A percentile compares a stretch with the other conserved stretches of the same genome.
Evolutionary conservation across 352 stramenopile genomes (phyloP).

Genomic region (Pythium dissimile): DNA sequence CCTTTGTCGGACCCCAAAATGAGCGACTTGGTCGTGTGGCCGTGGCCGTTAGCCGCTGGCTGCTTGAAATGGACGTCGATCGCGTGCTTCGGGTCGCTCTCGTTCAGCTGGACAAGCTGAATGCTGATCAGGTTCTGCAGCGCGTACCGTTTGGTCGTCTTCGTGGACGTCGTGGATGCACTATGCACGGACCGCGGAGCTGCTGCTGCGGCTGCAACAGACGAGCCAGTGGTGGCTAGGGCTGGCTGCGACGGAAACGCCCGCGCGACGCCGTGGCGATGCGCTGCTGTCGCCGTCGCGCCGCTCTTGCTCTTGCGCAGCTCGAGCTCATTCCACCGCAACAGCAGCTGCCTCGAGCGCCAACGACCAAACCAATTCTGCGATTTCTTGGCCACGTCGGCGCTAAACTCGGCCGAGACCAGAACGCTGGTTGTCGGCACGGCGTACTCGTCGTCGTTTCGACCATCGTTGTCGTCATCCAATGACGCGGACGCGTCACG

Average conservation of each 20-base stretch:
- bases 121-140: slow-evolving; percentile 44
- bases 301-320: slow-evolving; percentile 30
- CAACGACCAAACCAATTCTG: slow-evolving; percentile 64
- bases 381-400: slow-evolving; percentile 62
- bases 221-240: not conserved
- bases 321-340: slow-evolving; percentile 56
- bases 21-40: slow-evolving; percentile 48
- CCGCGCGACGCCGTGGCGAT: slow-evolving; percentile 3
- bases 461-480: not conserved
- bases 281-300: slow-evolving; percentile 24
- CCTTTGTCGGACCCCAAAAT: slow-evolving; percentile 37
- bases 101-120: slow-evolving; percentile 47
- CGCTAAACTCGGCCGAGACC: slow-evolving; percentile 39
- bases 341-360: slow-evolving; percentile 38
- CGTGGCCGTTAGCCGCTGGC: slow-evolving; percentile 18
- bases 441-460: slow-evolving; percentile 9
- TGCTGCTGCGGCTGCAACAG: not conserved
- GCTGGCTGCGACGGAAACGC: slow-evolving; percentile 10
- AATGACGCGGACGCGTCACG: not conserved
- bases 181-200: not conserved
- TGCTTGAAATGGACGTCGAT: slow-evolving; percentile 58
- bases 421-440: slow-evolving; percentile 16
- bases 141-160: slow-evolving; percentile 30
- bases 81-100: slow-evolving; percentile 41
- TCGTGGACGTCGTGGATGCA: not conserved